Evolutionary conservation across 129 eudicot species (phyloP).

Genomic region (Deinandra increscens): DNA sequence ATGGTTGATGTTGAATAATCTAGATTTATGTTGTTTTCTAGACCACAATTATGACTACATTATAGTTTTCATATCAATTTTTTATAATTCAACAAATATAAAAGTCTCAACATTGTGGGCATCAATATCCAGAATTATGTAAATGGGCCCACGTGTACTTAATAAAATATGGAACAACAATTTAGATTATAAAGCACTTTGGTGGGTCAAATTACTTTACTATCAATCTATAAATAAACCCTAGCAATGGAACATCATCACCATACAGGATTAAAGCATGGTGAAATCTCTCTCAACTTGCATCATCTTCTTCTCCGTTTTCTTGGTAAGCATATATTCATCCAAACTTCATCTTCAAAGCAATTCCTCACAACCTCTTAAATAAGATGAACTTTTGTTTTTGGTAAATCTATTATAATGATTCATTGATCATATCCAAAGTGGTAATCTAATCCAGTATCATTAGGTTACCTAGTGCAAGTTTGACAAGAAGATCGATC

Average conservation of each 20-base stretch:
- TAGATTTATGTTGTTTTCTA: slow-evolving; percentile 6
- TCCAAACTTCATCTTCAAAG: not conserved
- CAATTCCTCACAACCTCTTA: not conserved
- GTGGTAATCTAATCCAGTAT: not conserved
- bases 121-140: slow-evolving; percentile 5
- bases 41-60: slow-evolving; percentile 8
- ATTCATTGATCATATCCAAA: not conserved
- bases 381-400: not conserved
- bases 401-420: not conserved
- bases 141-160: slow-evolving; percentile 22
- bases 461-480: not conserved
- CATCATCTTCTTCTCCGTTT: slow-evolving; percentile 40
- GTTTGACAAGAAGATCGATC: not conserved
- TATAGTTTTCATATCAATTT: slow-evolving; percentile 9
- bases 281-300: slow-evolving; percentile 38
- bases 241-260: slow-evolving; percentile 9
- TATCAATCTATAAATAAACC: slow-evolving; percentile 37
- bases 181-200: slow-evolving; percentile 14
- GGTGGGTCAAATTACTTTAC: slow-evolving; percentile 25
- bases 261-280: slow-evolving; percentile 25
- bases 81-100: not conserved
- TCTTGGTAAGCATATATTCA: slow-evolving; percentile 37
- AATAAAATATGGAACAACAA: slow-evolving; percentile 26
- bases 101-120: slow-evolving; percentile 16
- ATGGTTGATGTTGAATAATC: slow-evolving; percentile 27